Base-by-base conservation (phyloP, 2,329 filamentous ascomycete species). In the Colletotrichum sp. region DNA sequence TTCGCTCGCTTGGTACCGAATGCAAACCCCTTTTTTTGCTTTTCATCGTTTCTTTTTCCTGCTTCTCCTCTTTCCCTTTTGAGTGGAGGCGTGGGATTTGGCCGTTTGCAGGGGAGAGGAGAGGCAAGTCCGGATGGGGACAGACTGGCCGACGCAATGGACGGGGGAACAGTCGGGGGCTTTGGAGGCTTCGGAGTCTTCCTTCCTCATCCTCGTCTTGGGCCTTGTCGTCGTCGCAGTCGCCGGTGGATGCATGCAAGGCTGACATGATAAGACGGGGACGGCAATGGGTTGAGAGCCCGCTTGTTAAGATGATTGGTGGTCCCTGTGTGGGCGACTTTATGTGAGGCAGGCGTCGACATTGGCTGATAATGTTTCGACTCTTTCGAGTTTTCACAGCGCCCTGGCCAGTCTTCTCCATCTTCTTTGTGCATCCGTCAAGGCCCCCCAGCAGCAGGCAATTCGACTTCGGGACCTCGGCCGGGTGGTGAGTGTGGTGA, bases 61-160 rank as follows among this genome's bases (percentile, higher is more conserved):
- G n/a, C 52, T 43, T 57, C 39, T 24, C 55, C 48, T 43, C 24
- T 63, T 34, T 32, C 55, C 52, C 48, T 32, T 60, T 60, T 34
- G 32, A 26, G 57, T 59, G 69, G 69, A 67, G 72, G 72, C 68
- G 63, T 61, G 36, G 63, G 6, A 43, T 61, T 48, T 34, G 52
- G 63, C 73, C 55, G 68, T 72, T 75, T 67, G 73, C 69, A 72
- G 73, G 69, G 63, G 32, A 67, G 36, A 10, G 39, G 55, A 72
- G 39, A 63, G 26, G 39, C 69, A 55, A 39, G 57, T 32, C 73
- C 73, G 73, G 73, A 75, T 72, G 39, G n/a, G 69, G 69, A 75
- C 26, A 26, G 36, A 26, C 30, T 61, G 48, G 61, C 67, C 67
- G 72, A 71, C 15, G 63, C 61, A 61, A n/a, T 52, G 72, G 67